These are phyloP conservation scores for Xylaria flabelliformis DNA, from an alignment of 495 filamentous ascomycete genomes.

Conservation along the genomic window DNA sequence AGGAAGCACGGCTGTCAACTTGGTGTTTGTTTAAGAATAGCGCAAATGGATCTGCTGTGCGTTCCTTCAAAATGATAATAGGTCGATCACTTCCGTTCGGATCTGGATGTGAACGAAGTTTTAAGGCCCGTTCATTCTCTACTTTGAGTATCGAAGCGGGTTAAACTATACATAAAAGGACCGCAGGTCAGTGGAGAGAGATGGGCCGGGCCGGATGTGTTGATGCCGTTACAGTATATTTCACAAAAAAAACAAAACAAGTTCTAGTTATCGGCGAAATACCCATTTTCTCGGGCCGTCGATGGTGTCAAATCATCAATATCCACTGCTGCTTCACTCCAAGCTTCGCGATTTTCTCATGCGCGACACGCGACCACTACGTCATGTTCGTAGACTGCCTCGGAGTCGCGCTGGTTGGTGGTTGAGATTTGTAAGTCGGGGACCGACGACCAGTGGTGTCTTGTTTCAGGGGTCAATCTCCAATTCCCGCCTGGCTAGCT, in stretches of 20 bases:
- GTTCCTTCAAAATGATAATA: not conserved
- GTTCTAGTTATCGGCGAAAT: not conserved
- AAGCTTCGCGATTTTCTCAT: not conserved
- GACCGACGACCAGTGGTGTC: not conserved
- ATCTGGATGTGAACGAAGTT: not conserved
- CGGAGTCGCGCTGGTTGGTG: not conserved
- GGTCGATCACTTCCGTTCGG: constrained; percentile 8
- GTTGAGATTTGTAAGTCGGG: constrained; percentile 2
- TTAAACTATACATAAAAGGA: not conserved
- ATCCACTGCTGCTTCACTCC: not conserved
- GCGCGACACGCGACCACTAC: constrained; percentile 5
- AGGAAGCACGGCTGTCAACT: constrained; percentile 1
- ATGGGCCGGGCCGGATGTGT: too few relatives aligned
- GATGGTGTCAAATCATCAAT: constrained; percentile 3
- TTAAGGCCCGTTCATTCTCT: not conserved
- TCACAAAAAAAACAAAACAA: not conserved
- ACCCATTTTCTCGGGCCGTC: not conserved
- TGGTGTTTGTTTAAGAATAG: constrained; percentile 11
- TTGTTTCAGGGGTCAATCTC: not conserved
- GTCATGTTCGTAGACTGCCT: not conserved
- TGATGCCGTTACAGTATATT: not conserved
- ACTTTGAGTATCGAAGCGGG: not conserved
- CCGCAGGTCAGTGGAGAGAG: not conserved
- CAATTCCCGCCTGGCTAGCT: not conserved
- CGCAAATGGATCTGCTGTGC: not conserved